Conservation (phyloP, 2,329 filamentous ascomycete genomes). For the Xylaria multiplex region DNA sequence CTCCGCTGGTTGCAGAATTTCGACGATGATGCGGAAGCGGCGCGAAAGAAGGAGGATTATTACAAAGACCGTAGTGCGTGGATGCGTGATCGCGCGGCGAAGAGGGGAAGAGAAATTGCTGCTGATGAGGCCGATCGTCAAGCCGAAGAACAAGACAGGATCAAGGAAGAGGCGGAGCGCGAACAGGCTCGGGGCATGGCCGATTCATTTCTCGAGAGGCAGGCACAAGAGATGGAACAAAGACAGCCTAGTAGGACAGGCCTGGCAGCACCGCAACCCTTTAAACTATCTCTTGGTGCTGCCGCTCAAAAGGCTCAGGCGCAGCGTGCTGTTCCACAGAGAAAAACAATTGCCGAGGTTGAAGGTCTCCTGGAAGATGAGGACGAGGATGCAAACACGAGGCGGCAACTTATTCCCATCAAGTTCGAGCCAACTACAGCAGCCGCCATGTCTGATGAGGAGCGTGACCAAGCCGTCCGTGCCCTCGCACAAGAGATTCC, state of each 20-base stretch:
- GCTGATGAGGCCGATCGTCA: slow-evolving; percentile 85
- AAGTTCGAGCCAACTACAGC: slow-evolving; percentile 78
- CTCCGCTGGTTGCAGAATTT: slow-evolving; percentile 80
- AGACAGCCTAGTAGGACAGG: slow-evolving; percentile 52
- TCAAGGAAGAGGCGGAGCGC: slow-evolving; percentile 74
- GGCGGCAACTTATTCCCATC: slow-evolving; percentile 82
- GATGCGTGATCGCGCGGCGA: slow-evolving; percentile 80
- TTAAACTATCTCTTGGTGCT: slow-evolving; percentile 92
- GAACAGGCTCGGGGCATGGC: slow-evolving; percentile 86
- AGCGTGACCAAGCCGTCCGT: slow-evolving; percentile 82
- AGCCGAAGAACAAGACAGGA: slow-evolving; percentile 78
- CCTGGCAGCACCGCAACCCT: slow-evolving; percentile 73
- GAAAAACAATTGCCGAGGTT: slow-evolving; percentile 90
- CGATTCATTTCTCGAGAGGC: slow-evolving; percentile 87
- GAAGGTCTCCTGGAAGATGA: slow-evolving; percentile 96
- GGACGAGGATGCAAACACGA: slow-evolving; percentile 77
- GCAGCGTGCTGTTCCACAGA: slow-evolving; percentile 64
- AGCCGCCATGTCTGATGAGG: slow-evolving; percentile 82
- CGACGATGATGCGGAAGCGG: slow-evolving; percentile 87
- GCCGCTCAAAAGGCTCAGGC: slow-evolving; percentile 78
- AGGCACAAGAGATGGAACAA: slow-evolving; percentile 78
- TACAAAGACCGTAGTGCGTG: slow-evolving; percentile 87
- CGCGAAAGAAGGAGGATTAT: slow-evolving; percentile 79
- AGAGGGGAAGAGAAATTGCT: slow-evolving; percentile 77
- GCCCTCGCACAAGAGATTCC: slow-evolving; percentile 91